A percentile compares a stretch with the other conserved stretches of the same genome.
Evolutionary conservation across 306 rosid species (phyloP).

Genomic region (Amphicarpaea edgeworthii): DNA sequence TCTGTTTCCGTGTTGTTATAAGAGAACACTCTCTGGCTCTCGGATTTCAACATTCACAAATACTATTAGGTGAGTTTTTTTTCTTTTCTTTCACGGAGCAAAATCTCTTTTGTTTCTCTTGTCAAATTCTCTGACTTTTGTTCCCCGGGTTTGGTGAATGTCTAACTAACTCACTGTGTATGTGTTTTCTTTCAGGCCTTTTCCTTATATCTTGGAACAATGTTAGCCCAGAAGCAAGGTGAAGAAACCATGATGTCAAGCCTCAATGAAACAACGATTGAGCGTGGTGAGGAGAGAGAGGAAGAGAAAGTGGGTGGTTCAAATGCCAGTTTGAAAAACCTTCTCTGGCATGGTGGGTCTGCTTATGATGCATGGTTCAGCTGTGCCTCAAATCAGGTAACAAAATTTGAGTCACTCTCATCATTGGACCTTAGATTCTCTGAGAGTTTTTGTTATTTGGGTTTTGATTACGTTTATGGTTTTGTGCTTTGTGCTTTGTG

Average conservation of each 20-base stretch:
- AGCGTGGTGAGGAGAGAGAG: conserved; percentile 61
- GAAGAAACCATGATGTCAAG: conserved; percentile 75
- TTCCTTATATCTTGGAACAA: conserved; percentile 44
- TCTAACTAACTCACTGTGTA: conserved; percentile 38
- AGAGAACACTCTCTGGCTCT: not conserved
- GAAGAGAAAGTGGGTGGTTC: conserved; percentile 57
- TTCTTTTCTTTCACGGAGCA: not conserved
- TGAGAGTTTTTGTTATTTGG: conserved; percentile 24
- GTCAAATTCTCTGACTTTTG: conserved; percentile 10
- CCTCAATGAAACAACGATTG: conserved; percentile 53
- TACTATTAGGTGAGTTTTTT: conserved; percentile 36
- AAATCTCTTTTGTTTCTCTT: conserved; percentile 11
- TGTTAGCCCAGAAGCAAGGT: conserved; percentile 70
- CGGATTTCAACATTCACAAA: conserved; percentile 41
- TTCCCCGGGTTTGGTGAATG: conserved; percentile 40
- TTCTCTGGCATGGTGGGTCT: conserved; percentile 98
- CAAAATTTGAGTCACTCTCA: not conserved
- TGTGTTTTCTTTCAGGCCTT: conserved; percentile 46
- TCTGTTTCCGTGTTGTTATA: conserved; percentile 44
- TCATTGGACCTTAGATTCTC: conserved; percentile 28
- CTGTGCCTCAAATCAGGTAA: conserved; percentile 96
- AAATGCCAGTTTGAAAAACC: conserved; percentile 54
- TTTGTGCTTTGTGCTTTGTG: conserved; percentile 12
- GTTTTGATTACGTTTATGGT: not conserved
- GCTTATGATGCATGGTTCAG: conserved; percentile 97